These are phyloP conservation scores for Tricholoma furcatifolium DNA, from an alignment of 768 basidiomycete genomes.

Conservation along the genomic window DNA sequence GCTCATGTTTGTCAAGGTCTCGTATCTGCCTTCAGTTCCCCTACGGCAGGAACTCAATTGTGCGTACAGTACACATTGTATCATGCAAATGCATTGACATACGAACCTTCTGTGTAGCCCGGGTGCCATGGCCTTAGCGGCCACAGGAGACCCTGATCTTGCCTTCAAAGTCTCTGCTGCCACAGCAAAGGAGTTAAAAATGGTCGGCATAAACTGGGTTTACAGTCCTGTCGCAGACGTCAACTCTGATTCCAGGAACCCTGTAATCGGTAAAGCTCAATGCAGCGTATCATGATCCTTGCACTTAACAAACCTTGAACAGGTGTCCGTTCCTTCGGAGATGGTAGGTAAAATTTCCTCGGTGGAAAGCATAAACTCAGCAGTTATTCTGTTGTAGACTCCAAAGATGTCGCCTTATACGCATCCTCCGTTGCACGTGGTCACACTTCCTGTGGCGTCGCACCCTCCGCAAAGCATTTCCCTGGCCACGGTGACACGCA, in stretches of 20 bases:
- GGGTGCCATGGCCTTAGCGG: conserved; percentile 71
- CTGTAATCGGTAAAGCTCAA: conserved; percentile 58
- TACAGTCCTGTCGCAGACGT: conserved; percentile 73
- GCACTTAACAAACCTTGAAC: neutral
- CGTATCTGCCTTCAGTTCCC: conserved; percentile 65
- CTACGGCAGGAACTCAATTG: conserved; percentile 66
- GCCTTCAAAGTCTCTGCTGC: conserved; percentile 45
- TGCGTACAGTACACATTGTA: conserved; percentile 29
- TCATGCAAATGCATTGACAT: neutral
- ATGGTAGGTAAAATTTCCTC: conserved; percentile 37
- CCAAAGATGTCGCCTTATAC: conserved; percentile 47
- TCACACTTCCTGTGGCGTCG: conserved; percentile 46
- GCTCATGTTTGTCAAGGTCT: conserved; percentile 41
- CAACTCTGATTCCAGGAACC: conserved; percentile 67
- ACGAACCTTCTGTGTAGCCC: conserved; percentile 41
- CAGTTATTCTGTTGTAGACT: conserved; percentile 44
- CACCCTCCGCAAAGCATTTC: conserved; percentile 69
- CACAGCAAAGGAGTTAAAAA: conserved; percentile 53
- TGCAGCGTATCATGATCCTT: neutral
- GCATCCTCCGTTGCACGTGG: conserved; percentile 48
- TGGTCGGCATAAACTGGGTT: conserved; percentile 69
- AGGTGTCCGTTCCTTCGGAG: conserved; percentile 73
- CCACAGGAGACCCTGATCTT: conserved; percentile 46
- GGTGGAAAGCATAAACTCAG: neutral
- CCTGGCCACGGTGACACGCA: conserved; percentile 76